These are phyloP conservation scores for Ilex asprella DNA, from an alignment of 257 asterid genomes.

Conservation along the genomic window DNA sequence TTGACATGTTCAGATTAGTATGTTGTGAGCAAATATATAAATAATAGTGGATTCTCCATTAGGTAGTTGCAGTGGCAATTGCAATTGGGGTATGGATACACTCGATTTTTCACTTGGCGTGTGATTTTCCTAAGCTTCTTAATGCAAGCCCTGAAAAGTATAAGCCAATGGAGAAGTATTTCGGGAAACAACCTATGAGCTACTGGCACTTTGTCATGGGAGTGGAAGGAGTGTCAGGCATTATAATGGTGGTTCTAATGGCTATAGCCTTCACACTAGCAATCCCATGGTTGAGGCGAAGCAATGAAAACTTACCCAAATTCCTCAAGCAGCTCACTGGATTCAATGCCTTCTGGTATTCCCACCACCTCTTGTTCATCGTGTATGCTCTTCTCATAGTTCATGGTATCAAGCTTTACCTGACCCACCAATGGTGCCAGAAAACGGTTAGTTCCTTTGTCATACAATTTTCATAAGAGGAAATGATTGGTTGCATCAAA, in stretches of 20 bases:
- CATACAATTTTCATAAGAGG: no score
- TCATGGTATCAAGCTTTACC: conserved; percentile 71
- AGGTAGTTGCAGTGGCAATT: conserved; percentile 72
- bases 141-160: conserved; percentile 36
- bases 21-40: no score
- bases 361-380: conserved; percentile 70
- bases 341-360: conserved; percentile 91
- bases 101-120: conserved; percentile 52
- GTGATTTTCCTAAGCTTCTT: conserved; percentile 69
- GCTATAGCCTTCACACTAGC: conserved; percentile 79
- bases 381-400: conserved; percentile 62
- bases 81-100: conserved; percentile 72
- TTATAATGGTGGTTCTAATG: conserved; percentile 75
- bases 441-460: conserved; percentile 44
- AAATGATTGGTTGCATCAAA: no score
- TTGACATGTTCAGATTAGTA: no score
- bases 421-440: conserved; percentile 52
- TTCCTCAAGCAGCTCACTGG: conserved; percentile 65
- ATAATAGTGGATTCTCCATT: not conserved
- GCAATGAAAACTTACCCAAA: conserved; percentile 41
- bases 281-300: conserved; percentile 71
- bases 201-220: conserved; percentile 63
- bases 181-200: conserved; percentile 55
- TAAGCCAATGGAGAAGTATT: conserved; percentile 38
- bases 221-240: conserved; percentile 74